phyloP scores from a whole-genome alignment of 129 eudicot species.

The Helianthus tuberosus region DNA sequence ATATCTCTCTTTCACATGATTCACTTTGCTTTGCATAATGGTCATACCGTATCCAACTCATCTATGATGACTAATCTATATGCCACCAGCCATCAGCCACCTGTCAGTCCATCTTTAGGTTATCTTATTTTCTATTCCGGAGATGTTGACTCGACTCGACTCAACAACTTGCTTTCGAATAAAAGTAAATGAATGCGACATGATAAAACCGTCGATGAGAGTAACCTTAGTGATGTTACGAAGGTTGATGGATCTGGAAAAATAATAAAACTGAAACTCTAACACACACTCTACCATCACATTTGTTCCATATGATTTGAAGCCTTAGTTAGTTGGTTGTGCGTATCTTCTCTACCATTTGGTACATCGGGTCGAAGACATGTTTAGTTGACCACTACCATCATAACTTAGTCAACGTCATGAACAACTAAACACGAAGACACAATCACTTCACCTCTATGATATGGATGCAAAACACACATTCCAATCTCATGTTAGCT shows the following conservation, averaged over 20 bases:
- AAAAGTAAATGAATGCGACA: constrained; percentile 14
- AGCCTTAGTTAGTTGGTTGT: too few relatives aligned
- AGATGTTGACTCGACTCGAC: constrained; percentile 2
- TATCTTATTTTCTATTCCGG: constrained; percentile 1
- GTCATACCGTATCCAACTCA: constrained; percentile 15
- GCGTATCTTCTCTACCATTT: too few relatives aligned
- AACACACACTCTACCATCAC: too few relatives aligned
- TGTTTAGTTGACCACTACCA: too few relatives aligned
- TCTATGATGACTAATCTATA: constrained; percentile 3
- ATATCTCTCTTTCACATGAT: constrained; percentile 28
- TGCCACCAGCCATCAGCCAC: constrained; percentile 10
- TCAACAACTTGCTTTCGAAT: constrained; percentile 8
- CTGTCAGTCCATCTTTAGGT: background rate
- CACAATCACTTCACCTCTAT: too few relatives aligned
- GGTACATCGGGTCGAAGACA: too few relatives aligned
- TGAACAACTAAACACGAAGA: too few relatives aligned
- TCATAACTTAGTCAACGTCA: too few relatives aligned
- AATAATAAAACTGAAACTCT: background rate
- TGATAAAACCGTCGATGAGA: background rate
- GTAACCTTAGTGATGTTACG: constrained; percentile 2
- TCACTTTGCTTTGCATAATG: constrained; percentile 28
- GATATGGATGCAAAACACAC: too few relatives aligned
- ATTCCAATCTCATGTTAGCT: too few relatives aligned
- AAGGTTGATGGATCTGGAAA: background rate
- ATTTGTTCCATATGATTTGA: too few relatives aligned